A percentile compares a stretch with the other conserved stretches of the same genome.
phyloP scores from a whole-genome alignment of 2,329 filamentous ascomycete genomes.

The Penicillium fuscoglaucum region DNA sequence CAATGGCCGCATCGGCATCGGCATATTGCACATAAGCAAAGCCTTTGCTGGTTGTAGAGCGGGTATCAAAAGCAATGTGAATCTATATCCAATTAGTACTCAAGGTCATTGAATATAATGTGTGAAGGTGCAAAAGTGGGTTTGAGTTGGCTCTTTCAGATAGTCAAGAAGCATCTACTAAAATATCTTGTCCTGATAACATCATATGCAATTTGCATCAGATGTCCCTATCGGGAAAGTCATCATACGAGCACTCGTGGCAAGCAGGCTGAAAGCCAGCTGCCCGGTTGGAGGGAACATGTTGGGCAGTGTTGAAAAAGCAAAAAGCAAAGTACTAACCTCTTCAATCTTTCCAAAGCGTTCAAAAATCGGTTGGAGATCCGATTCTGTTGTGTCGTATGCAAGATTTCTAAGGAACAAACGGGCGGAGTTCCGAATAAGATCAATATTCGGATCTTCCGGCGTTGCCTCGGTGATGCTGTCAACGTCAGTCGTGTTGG shows the following conservation, averaged over 20 bases:
- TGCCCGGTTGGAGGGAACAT: slow-evolving; percentile 1
- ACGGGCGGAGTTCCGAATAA: slow-evolving; percentile 70
- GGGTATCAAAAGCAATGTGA: slow-evolving; percentile 74
- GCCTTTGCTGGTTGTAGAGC: slow-evolving; percentile 75
- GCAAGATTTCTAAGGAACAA: slow-evolving; percentile 88
- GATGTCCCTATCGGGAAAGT: slow-evolving; percentile 99
- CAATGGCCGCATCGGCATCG: slow-evolving; percentile 69
- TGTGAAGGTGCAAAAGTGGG: slow-evolving; percentile 18
- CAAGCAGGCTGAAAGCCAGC: slow-evolving; percentile 19
- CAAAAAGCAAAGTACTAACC: slow-evolving; percentile 60
- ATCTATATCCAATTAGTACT: slow-evolving; percentile 64
- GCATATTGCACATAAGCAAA: slow-evolving; percentile 84
- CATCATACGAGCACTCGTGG: slow-evolving; percentile 68
- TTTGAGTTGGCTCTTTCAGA: slow-evolving; percentile 64
- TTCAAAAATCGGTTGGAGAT: slow-evolving; percentile 69
- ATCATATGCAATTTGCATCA: slow-evolving; percentile 90
- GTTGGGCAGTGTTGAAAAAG: background rate
- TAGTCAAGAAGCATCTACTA: slow-evolving; percentile 98
- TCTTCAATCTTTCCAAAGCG: slow-evolving; percentile 77
- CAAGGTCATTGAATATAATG: slow-evolving; percentile 26
- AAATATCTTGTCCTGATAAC: slow-evolving; percentile 89
- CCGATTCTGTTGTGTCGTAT: slow-evolving; percentile 74
- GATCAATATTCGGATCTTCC: slow-evolving; percentile 53
- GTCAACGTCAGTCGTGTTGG: slow-evolving; percentile 18
- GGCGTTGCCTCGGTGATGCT: slow-evolving; percentile 19